Evolutionary conservation across 306 rosid genomes (phyloP).

Genomic region (Cotoneaster glaucophyllus): DNA sequence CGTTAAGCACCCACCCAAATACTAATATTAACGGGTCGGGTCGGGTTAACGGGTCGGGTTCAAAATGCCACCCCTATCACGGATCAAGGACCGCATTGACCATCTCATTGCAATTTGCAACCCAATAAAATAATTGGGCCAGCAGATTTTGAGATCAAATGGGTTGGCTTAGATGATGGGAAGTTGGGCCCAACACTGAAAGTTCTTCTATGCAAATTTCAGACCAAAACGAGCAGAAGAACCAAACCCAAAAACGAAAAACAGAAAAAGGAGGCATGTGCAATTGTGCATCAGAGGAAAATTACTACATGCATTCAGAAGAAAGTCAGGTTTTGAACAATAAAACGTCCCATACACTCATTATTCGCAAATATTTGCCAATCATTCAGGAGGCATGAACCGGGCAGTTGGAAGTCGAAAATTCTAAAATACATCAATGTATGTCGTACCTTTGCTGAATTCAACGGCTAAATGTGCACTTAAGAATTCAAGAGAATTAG

Average conservation of each 20-base stretch:
- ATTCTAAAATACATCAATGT: not conserved
- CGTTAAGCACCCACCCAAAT: too few species aligned
- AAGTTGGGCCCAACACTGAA: not conserved
- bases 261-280: not conserved
- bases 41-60: too few species aligned
- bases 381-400: not conserved
- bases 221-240: not conserved
- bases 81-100: not conserved
- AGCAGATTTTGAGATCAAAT: not conserved
- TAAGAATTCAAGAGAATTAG: not conserved
- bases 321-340: not conserved
- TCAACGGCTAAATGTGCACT: not conserved
- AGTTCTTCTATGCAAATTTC: not conserved
- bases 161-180: not conserved
- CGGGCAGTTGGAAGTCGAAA: not conserved
- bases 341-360: not conserved
- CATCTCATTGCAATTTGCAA: not conserved
- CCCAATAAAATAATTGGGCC: not conserved
- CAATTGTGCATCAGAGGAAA: too few species aligned
- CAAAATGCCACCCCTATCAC: too few species aligned
- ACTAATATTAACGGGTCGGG: too few species aligned
- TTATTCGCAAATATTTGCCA: not conserved
- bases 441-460: too few species aligned
- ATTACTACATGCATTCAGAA: not conserved
- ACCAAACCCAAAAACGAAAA: not conserved